These are phyloP conservation scores for Cydonia oblonga DNA, from an alignment of 331 rosid species.

Conservation along the genomic window DNA sequence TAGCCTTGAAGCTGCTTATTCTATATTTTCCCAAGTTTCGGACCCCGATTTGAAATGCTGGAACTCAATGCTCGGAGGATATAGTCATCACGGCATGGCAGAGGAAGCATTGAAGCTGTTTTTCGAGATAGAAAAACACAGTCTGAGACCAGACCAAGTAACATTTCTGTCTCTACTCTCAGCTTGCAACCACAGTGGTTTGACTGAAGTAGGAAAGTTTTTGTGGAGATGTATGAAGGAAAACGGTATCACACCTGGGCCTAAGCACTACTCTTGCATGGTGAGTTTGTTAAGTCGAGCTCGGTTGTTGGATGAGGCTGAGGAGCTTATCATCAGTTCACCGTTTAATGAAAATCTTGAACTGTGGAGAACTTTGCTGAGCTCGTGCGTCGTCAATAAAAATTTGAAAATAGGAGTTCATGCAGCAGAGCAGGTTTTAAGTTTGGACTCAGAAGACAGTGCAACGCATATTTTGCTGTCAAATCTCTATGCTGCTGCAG, in stretches of 20 bases:
- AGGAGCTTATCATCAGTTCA: slow-evolving; percentile 46
- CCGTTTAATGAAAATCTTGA: slow-evolving; percentile 44
- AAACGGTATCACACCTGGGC: slow-evolving; percentile 49
- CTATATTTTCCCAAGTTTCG: slow-evolving; percentile 41
- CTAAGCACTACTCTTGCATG: slow-evolving; percentile 90
- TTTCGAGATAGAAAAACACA: slow-evolving; percentile 32
- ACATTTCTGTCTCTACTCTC: slow-evolving; percentile 66
- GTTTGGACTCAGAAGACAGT: slow-evolving; percentile 50
- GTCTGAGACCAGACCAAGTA: slow-evolving; percentile 55
- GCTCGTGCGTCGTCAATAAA: slow-evolving; percentile 52
- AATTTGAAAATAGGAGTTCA: slow-evolving; percentile 56
- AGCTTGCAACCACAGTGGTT: slow-evolving; percentile 63
- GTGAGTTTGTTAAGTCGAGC: slow-evolving; percentile 65
- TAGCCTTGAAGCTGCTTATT: slow-evolving; percentile 38
- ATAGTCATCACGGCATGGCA: slow-evolving; percentile 64
- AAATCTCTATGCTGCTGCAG: slow-evolving; percentile 57
- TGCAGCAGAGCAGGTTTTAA: slow-evolving; percentile 58
- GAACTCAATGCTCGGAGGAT: slow-evolving; percentile 93
- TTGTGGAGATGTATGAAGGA: slow-evolving; percentile 60
- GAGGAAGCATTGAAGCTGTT: slow-evolving; percentile 53
- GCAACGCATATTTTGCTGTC: slow-evolving; percentile 67
- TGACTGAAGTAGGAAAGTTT: slow-evolving; percentile 43
- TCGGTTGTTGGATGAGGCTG: slow-evolving; percentile 55
- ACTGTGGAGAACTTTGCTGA: slow-evolving; percentile 74
- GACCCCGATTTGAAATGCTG: slow-evolving; percentile 73